phyloP scores from a whole-genome alignment of 768 basidiomycete genomes.

The Boletus pseudo-olivaceus region DNA sequence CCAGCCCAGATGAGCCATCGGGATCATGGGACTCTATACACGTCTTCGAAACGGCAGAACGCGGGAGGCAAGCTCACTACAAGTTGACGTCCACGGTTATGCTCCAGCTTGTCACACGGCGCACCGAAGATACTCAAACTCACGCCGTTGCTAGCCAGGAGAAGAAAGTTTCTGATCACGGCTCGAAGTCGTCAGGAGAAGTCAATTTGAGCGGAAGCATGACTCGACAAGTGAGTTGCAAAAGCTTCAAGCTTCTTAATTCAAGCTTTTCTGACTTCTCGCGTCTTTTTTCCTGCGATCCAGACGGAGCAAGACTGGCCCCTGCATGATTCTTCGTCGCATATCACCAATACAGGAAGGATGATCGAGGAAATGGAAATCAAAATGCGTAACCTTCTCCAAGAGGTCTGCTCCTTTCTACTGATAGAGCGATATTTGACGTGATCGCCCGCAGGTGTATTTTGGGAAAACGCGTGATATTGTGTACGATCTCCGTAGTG shows the following conservation, averaged over 20 bases:
- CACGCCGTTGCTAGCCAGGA: slow-evolving; percentile 22
- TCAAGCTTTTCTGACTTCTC: slow-evolving; percentile 7
- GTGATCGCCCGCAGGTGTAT: slow-evolving; percentile 58
- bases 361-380: slow-evolving; percentile 99
- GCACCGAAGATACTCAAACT: slow-evolving; percentile 26
- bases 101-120: slow-evolving; percentile 77
- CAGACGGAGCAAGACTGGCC: slow-evolving; percentile 88
- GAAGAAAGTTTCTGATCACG: slow-evolving; percentile 40
- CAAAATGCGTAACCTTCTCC: slow-evolving; percentile 94
- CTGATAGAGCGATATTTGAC: slow-evolving; percentile 10
- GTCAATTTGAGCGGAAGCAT: slow-evolving; percentile 91
- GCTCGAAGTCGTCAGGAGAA: slow-evolving; percentile 65
- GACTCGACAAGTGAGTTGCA: slow-evolving; percentile 81
- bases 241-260: slow-evolving; percentile 4
- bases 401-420: slow-evolving; percentile 53
- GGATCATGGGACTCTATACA: slow-evolving; percentile 99
- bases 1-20: slow-evolving; percentile 56
- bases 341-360: slow-evolving; percentile 89
- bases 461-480: slow-evolving; percentile 97
- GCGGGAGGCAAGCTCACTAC: slow-evolving; percentile 91
- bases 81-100: slow-evolving; percentile 97
- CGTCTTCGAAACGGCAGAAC: slow-evolving; percentile 92
- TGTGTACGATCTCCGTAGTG: slow-evolving; percentile 84
- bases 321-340: slow-evolving; percentile 73
- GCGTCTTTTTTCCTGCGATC: slow-evolving; percentile 1